Base-by-base conservation (phyloP, 2,329 filamentous ascomycete species). In the Hypoxylon sp. region DNA sequence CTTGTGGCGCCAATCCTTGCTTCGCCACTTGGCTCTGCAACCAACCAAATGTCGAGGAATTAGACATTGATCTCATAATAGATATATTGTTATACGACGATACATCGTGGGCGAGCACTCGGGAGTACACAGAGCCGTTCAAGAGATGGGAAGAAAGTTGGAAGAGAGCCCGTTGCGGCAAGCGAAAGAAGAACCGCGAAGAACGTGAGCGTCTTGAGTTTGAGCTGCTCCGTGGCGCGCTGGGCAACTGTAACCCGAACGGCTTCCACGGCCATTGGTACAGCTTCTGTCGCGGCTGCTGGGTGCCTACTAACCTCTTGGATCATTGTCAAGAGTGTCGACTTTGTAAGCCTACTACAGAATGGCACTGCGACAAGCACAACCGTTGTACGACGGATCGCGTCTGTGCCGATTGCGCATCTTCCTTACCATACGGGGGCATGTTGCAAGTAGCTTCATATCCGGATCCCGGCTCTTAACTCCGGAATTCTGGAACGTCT, bases 291-390 rank as follows among this genome's bases (percentile, higher is more conserved):
- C 68, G 71, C 52, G 72, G 76, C 31, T 69, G 73, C 31, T 79
- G 78, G 78, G 75, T 78, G 11, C 57, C 67, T 8, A 68, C 71
- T 37, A 72, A 77, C 26, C 62, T 67, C 44, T 77, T 74, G 74
- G 68, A 77, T 13, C 77, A 79, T 53, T 79, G 77, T 61, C 67
- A 74, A 39, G 76, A 79, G 70, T 79, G 77, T 53, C 73, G 73
- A 17, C 33, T 68, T 54, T 79, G 77, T 54, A 72, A 74, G 22
- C 66, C 76, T 19, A 77, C 68, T 53, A 64, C 37, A 14, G 77
- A 79, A 48, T 79, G 77, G 77, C 77, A 79, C 50, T 79, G 77
- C 53, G 74, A 75, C 33, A 77, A 78, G 59, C 77, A 79, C 57
- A 72, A 72, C 26, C 74, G 72, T 37, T 79, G 77, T 44, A 77